Evolutionary conservation across 768 basidiomycete genomes (phyloP), one percentile per base, ranked within the genome.

Genomic region (Boletus reticuloceps): DNA sequence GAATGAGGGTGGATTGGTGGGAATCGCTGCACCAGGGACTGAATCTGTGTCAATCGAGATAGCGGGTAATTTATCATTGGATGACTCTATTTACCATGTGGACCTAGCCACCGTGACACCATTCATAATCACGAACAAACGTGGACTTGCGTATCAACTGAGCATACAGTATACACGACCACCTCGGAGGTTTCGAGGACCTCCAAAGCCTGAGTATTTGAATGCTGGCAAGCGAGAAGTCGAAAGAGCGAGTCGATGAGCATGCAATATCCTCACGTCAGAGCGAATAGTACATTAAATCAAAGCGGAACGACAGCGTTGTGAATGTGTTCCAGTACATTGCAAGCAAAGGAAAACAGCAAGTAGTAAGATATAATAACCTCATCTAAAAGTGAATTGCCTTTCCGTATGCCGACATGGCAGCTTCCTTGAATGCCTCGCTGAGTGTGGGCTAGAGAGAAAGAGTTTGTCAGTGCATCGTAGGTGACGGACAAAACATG

Each of bases 371-470:
- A 55, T 22, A 36, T 56, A 22, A 58, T 47, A 47, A 55, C 25
- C 32, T 56, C 55, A 52, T 70, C 68, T 82, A 94, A 79, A 88
- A 89, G 74, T 95, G 92, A 67, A 96, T 93, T 22, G 93, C 76
- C 68, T 88, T 89, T 62, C 82, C 79, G 68, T 83, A 87, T 20
- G 89, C 83, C 22, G 90, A 86, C 88, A 96, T 89, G 27, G 90
- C 91, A 34, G 92, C 94, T 75, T 97, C 95, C 78, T 96, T 95
- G 84, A 97, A 94, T 13, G 94, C 95, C 69, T 94, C 93, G 67
- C 85, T 89, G 58, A 91, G 77, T 36, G 91, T 91, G 40, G 89
- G 89, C 86, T 91, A 64, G 17, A 54, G 27, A 58, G 22, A 53
- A 44, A 50, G 58, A 34, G 17, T 54, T 37, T 9, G 56, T 69